phyloP scores from a whole-genome alignment of 2,329 filamentous ascomycete species.

The Coniella vitis region DNA sequence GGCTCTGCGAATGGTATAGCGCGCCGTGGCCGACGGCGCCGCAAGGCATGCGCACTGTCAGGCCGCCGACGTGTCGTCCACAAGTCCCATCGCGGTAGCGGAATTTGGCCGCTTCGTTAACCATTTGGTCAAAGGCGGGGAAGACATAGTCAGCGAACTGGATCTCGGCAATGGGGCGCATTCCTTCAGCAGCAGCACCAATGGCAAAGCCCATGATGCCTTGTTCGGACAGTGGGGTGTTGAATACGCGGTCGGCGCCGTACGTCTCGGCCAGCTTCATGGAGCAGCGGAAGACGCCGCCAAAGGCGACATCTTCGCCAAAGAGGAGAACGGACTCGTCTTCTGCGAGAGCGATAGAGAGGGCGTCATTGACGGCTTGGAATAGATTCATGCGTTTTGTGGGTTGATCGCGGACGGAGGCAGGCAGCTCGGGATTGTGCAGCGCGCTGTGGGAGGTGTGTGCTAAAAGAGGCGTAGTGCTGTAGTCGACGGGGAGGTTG shows the following conservation, averaged over 20 bases:
- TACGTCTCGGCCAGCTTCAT: conserved; percentile 61
- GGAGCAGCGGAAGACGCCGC: conserved; percentile 63
- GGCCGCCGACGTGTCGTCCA: conserved; percentile 59
- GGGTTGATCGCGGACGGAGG: conserved; percentile 56
- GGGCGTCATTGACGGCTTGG: conserved; percentile 85
- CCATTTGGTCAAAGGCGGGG: conserved; percentile 70
- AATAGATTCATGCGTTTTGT: conserved; percentile 90
- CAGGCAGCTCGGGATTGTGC: conserved; percentile 62
- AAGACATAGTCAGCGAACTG: conserved; percentile 76
- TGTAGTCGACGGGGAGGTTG: conserved; percentile 84
- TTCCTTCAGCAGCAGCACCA: conserved; percentile 58
- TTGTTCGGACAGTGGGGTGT: conserved; percentile 63
- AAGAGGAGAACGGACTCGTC: conserved; percentile 88
- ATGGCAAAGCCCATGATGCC: conserved; percentile 64
- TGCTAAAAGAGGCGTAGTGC: conserved; percentile 70
- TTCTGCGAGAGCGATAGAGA: conserved; percentile 72
- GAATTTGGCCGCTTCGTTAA: conserved; percentile 72
- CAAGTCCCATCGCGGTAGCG: conserved; percentile 64
- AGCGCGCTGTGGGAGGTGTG: conserved; percentile 71
- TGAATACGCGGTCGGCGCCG: conserved; percentile 63
- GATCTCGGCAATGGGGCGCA: conserved; percentile 63
- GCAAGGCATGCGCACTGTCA: conserved; percentile 86
- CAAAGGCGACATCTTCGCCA: conserved; percentile 93
- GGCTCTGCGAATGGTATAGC: conserved; percentile 82
- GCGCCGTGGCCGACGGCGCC: conserved; percentile 86